Evolutionary conservation across 257 asterid species (phyloP), one percentile per base, ranked within the genome.

Genomic region (Catharanthus roseus): DNA sequence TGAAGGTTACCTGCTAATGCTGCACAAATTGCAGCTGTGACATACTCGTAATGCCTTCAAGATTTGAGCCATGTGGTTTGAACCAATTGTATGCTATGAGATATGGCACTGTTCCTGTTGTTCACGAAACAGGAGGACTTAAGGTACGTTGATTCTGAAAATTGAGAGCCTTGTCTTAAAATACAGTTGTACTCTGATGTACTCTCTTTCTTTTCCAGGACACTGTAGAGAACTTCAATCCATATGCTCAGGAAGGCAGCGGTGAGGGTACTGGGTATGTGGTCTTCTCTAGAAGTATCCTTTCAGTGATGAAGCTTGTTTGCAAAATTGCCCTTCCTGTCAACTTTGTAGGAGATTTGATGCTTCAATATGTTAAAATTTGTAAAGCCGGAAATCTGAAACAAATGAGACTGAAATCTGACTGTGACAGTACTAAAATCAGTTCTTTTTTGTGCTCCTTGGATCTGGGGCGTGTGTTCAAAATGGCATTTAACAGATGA

Each of bases 231-330:
- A 80, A 73, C 79, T 95, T 86, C 70, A 77, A 88, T 81, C 99
- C 99, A 2, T 95, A 80, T 33, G 95, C 92, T 39, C 77, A 65
- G 5, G 90, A 87, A 77, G 96, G 88, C 65, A 44, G 54, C 1
- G 97, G 93, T 28, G 95, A 91, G 69, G 97, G 99, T 44, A 95
- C 96, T 15, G 99, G 99, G 99, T 95, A 88, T 49, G 96, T 75
- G 4, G 28, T 78, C 65, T 41, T 67, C 70, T 74, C 71, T 31
- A 47, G 58, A 41, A 67, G 66, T 41, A 21, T 28, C 28, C 70
- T 29, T 24, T 41, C 31, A 51, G 45, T 26, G 26, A 45, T 34
- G 67, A 44, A 33, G 50, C 50, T 56, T 4, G 3, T 50, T 21
- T 31, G 41, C 19, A 5, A 55, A 4, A 50, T 68, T 49, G 24